Evolutionary conservation across 257 asterid genomes (phyloP), one percentile per base, ranked within the genome.

Genomic region (Vinca minor): DNA sequence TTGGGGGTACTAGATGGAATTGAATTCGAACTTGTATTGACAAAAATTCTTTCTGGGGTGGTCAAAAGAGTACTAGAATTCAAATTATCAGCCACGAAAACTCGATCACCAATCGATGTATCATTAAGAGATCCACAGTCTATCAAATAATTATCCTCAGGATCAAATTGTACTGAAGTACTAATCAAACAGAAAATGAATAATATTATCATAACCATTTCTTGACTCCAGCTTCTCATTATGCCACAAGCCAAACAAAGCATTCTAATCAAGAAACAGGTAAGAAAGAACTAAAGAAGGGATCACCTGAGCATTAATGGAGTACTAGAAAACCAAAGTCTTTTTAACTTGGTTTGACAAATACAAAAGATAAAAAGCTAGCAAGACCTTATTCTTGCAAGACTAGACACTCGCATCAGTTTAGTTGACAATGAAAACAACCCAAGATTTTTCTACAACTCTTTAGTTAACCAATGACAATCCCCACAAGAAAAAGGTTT

Each of bases 111-210:
- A 32, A 73, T 34, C 2, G 77, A 42, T 45, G 68, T 73, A 70
- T 76, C 46, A 18, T 59, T 36, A 47, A 18, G 2, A 45, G 84
- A 76, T 25, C 84, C 84, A 54, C 84, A 79, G 57, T 79, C 65
- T 52, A 79, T 69, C 42, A 79, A 66, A 69, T 58, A 76, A 49
- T 73, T 72, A 75, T 79, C 79, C 23, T 61, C 77, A 67, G 81
- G 79, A 64, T 28, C 77, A 73, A 65, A 73, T 44, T 62, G 70
- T 35, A 55, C 39, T 15, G 81, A 70, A 5, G 47, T 12, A 36
- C 15, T 4, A 13, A 73, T 28, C 63, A 79, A 62, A 59, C 56
- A 73, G 38, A 66, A 64, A 14, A 67, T 14, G 56, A 58, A 18
- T 3, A 45, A 49, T 15, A 60, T 32, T 36, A 49, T 52, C 38